These are phyloP conservation scores for Paecilomyces variotii DNA, from an alignment of 2,329 filamentous ascomycete species.

Conservation along the genomic window DNA sequence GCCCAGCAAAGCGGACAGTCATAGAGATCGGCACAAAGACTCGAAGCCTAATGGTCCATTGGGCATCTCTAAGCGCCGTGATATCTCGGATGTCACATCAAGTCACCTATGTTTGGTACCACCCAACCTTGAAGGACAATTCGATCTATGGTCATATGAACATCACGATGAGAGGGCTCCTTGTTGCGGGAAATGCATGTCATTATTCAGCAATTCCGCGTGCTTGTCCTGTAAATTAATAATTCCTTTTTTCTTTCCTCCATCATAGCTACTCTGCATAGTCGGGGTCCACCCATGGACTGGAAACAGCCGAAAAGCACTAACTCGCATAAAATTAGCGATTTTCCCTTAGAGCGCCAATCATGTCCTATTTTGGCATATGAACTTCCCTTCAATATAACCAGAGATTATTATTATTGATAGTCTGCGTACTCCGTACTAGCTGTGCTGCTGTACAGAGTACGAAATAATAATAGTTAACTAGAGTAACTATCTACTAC, in stretches of 20 bases:
- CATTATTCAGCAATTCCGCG: not conserved
- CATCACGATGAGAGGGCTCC: not conserved
- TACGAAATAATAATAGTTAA: too few relatives aligned
- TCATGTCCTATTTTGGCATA: not conserved
- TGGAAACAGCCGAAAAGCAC: not conserved
- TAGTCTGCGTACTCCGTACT: not conserved
- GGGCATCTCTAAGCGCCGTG: not conserved
- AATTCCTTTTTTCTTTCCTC: not conserved
- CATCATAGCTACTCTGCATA: not conserved
- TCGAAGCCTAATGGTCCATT: not conserved
- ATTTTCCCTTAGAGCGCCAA: not conserved
- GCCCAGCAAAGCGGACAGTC: conserved; percentile 7
- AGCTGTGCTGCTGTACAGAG: too few relatives aligned
- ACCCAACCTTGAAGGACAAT: not conserved
- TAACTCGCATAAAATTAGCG: not conserved
- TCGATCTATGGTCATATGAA: not conserved
- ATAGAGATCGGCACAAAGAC: not conserved
- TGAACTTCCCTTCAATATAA: not conserved
- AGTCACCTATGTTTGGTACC: not conserved
- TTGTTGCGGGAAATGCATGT: not conserved
- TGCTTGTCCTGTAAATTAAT: not conserved
- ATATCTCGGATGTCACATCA: not conserved
- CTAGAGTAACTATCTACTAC: too few relatives aligned
- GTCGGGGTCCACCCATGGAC: not conserved
- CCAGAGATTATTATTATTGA: not conserved